Percentiles rank a stretch among this genome's conserved stretches.
Evolutionary conservation across 805 yeast species (phyloP).

Genomic region (Pichia eremophila): DNA sequence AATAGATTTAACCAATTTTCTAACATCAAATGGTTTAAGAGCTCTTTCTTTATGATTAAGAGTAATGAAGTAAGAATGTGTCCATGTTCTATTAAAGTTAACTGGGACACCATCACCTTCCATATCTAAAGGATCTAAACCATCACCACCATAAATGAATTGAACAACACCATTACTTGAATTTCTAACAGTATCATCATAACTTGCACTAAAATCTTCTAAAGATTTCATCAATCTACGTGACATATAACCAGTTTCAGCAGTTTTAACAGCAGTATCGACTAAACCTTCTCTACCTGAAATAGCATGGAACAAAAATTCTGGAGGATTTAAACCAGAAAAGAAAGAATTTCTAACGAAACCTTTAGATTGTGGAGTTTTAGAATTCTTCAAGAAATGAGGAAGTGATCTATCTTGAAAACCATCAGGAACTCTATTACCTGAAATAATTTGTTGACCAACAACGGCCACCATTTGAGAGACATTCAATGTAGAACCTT

Average conservation of each 20-base stretch:
- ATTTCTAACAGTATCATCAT: slow-evolving; percentile 91
- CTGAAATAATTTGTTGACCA: slow-evolving; percentile 97
- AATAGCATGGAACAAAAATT: slow-evolving; percentile 86
- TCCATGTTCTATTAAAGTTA: slow-evolving; percentile 90
- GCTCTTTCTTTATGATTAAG: slow-evolving; percentile 44
- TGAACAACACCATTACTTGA: slow-evolving; percentile 95
- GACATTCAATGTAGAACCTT: slow-evolving; percentile 95
- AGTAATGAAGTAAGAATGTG: slow-evolving; percentile 73
- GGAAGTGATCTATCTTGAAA: slow-evolving; percentile 98
- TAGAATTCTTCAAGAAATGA: slow-evolving; percentile 90
- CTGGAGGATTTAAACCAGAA: slow-evolving; percentile 93
- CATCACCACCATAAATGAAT: slow-evolving; percentile 97
- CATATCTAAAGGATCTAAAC: slow-evolving; percentile 96
- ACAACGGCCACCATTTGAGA: slow-evolving; percentile 99
- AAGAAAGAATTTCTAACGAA: slow-evolving; percentile 93
- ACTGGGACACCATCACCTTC: slow-evolving; percentile 98
- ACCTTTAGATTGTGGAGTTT: slow-evolving; percentile 96
- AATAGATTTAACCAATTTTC: slow-evolving; percentile 42
- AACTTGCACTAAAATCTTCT: slow-evolving; percentile 89
- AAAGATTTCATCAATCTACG: slow-evolving; percentile 95
- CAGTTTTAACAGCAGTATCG: slow-evolving; percentile 98
- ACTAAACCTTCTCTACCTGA: slow-evolving; percentile 99
- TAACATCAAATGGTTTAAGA: slow-evolving; percentile 62
- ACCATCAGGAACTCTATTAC: slow-evolving; percentile 99
- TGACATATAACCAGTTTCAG: slow-evolving; percentile 81